A percentile compares a stretch with the other conserved stretches of the same genome.
These are phyloP conservation scores for Verticillium longisporum DNA, from an alignment of 2,329 filamentous ascomycete genomes.

Conservation along the genomic window DNA sequence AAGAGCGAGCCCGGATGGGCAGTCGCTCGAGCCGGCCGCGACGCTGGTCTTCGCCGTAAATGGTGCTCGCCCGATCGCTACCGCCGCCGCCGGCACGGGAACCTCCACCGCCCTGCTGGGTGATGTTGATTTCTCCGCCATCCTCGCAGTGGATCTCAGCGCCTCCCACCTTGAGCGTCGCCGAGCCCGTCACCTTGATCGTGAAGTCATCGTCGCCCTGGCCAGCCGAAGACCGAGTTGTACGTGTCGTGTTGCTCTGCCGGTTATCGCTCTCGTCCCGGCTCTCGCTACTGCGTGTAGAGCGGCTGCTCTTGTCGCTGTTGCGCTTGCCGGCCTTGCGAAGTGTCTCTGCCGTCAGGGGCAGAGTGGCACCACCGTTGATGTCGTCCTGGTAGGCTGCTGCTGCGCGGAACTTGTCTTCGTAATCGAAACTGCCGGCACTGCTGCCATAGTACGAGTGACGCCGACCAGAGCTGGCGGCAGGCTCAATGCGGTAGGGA, in stretches of 20 bases:
- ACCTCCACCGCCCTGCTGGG: constrained; percentile 26
- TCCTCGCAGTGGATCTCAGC: constrained; percentile 53
- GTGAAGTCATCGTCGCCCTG: constrained; percentile 53
- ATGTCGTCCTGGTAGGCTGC: constrained; percentile 47
- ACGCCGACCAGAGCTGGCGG: constrained; percentile 25
- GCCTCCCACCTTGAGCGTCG: constrained; percentile 48
- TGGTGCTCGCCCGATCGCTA: constrained; percentile 45
- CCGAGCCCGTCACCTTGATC: constrained; percentile 50
- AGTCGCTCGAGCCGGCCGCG: constrained; percentile 36
- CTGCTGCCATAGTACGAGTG: constrained; percentile 32
- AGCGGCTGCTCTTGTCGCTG: constrained; percentile 44
- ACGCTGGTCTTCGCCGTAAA: constrained; percentile 40
- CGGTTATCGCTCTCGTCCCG: constrained; percentile 58
- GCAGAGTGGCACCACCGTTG: constrained; percentile 33
- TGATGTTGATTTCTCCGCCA: constrained; percentile 54
- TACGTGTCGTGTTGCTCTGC: constrained; percentile 54
- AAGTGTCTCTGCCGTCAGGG: constrained; percentile 50
- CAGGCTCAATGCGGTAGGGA: constrained; percentile 32
- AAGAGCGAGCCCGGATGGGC: constrained; percentile 35
- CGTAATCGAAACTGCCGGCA: constrained; percentile 29
- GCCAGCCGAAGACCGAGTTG: constrained; percentile 41
- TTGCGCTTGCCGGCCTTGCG: constrained; percentile 40
- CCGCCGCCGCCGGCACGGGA: constrained; percentile 26
- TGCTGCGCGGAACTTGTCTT: constrained; percentile 36
- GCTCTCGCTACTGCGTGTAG: constrained; percentile 52